These are phyloP conservation scores for Dothidotthia symphoricarpi DNA, from an alignment of 2,329 filamentous ascomycete species.

Conservation along the genomic window DNA sequence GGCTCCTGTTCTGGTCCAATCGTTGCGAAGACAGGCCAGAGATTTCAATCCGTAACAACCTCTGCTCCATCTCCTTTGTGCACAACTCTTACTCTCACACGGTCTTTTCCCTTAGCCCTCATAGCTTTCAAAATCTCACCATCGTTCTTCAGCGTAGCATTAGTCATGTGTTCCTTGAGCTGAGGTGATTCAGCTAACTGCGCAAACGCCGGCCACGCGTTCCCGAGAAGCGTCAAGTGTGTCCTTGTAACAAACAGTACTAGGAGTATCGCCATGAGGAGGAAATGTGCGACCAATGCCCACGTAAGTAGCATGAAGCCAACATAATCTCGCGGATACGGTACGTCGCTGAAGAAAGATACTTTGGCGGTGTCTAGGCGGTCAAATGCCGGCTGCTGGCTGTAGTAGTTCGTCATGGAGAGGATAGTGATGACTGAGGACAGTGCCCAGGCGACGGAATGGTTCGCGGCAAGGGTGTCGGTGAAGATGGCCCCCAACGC, in stretches of 20 bases:
- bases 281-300: slow-evolving; percentile 2
- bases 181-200: slow-evolving; percentile 7
- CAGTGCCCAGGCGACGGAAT: slow-evolving; percentile 8
- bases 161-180: neutral
- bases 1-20: no score
- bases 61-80: neutral
- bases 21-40: no score
- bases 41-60: neutral
- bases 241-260: slow-evolving; percentile 7
- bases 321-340: slow-evolving; percentile 2
- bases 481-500: slow-evolving; percentile 7
- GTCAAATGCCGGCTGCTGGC: slow-evolving; percentile 10
- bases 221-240: slow-evolving; percentile 7
- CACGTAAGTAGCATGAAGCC: slow-evolving; percentile 5
- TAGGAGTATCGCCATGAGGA: slow-evolving; percentile 1
- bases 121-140: slow-evolving; percentile 1
- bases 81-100: slow-evolving; percentile 3
- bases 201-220: slow-evolving; percentile 8
- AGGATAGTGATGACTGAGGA: slow-evolving; percentile 12
- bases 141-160: slow-evolving; percentile 1
- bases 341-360: slow-evolving; percentile 7
- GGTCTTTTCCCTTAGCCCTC: neutral
- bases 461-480: neutral
- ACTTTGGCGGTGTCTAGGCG: slow-evolving; percentile 2
- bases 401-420: slow-evolving; percentile 11